Evolutionary conservation across 352 stramenopile species (phyloP).

Genomic region (Aphanomyces cochlioides): DNA sequence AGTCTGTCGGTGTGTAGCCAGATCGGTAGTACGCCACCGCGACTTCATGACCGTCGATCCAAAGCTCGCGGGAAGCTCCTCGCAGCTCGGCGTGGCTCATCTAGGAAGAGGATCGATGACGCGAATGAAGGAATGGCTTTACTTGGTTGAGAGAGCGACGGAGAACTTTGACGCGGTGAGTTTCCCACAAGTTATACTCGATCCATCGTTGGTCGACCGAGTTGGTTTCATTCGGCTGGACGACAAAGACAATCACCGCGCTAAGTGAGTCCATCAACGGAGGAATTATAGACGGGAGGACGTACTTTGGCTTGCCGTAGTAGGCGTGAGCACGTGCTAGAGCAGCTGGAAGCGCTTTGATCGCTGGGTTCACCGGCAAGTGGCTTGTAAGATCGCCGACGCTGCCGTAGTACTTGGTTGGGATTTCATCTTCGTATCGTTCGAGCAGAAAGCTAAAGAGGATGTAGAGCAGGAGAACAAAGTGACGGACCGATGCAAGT

Average conservation of each 20-base stretch:
- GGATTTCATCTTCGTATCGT: slow-evolving; percentile 49
- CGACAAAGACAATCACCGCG: slow-evolving; percentile 86
- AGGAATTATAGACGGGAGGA: slow-evolving; percentile 15
- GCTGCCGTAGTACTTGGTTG: slow-evolving; percentile 49
- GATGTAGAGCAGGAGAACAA: slow-evolving; percentile 1
- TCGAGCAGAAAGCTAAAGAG: slow-evolving; percentile 46
- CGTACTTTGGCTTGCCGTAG: slow-evolving; percentile 67
- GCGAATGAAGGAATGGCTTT: slow-evolving; percentile 37
- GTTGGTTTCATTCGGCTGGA: slow-evolving; percentile 87
- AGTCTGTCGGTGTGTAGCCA: slow-evolving; percentile 96
- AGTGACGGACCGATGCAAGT: slow-evolving; percentile 83
- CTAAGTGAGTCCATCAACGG: slow-evolving; percentile 34
- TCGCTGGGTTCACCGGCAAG: slow-evolving; percentile 65
- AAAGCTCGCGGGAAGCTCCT: slow-evolving; percentile 45
- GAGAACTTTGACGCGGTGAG: slow-evolving; percentile 71
- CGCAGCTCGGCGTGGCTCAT: slow-evolving; percentile 24
- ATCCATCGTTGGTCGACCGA: slow-evolving; percentile 90
- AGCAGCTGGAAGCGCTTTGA: slow-evolving; percentile 60
- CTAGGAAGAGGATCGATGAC: slow-evolving; percentile 11
- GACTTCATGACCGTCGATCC: slow-evolving; percentile 74
- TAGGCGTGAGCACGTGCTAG: slow-evolving; percentile 62
- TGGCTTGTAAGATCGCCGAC: slow-evolving; percentile 40
- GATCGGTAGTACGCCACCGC: slow-evolving; percentile 94
- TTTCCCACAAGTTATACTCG: slow-evolving; percentile 89
- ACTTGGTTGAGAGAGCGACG: slow-evolving; percentile 74